Conservation (phyloP, 306 rosid species). For the Cucurbita maxima region DNA sequence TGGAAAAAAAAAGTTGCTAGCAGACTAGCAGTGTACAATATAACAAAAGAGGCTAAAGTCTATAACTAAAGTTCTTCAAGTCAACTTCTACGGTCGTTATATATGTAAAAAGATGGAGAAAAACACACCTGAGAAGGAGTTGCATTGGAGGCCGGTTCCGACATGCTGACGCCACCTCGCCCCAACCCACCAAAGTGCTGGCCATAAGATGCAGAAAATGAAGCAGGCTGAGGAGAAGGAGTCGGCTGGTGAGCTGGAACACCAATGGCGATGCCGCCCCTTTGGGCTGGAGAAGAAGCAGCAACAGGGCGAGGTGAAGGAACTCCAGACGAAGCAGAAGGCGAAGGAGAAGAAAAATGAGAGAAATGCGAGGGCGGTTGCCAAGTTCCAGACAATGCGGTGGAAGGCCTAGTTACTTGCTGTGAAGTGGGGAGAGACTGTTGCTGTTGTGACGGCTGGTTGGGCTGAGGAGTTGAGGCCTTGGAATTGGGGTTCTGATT, state of each 20-base stretch:
- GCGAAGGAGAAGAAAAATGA: conserved; percentile 29
- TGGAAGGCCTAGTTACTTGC: conserved; percentile 32
- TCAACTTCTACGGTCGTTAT: neutral
- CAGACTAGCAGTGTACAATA: neutral
- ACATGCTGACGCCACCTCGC: conserved; percentile 35
- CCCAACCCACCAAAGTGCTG: conserved; percentile 70
- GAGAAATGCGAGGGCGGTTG: conserved; percentile 37
- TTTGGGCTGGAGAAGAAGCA: conserved; percentile 19
- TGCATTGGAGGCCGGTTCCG: conserved; percentile 38
- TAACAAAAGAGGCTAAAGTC: neutral
- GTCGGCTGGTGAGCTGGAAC: conserved; percentile 61
- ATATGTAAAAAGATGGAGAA: neutral
- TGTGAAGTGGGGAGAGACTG: conserved; percentile 23
- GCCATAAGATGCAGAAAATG: conserved; percentile 53
- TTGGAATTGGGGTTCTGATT: conserved; percentile 29
- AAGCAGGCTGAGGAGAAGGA: conserved; percentile 22
- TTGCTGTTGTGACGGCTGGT: conserved; percentile 7
- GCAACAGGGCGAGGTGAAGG: conserved; percentile 24
- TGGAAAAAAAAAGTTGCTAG: neutral
- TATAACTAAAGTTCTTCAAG: neutral
- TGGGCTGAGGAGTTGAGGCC: conserved; percentile 9
- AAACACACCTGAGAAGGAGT: conserved; percentile 43
- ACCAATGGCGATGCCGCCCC: conserved; percentile 70
- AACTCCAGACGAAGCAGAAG: conserved; percentile 21
- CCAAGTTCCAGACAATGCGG: conserved; percentile 36